Conservation (phyloP, 2,329 filamentous ascomycete genomes). For the Dactylellina parvicollis region DNA sequence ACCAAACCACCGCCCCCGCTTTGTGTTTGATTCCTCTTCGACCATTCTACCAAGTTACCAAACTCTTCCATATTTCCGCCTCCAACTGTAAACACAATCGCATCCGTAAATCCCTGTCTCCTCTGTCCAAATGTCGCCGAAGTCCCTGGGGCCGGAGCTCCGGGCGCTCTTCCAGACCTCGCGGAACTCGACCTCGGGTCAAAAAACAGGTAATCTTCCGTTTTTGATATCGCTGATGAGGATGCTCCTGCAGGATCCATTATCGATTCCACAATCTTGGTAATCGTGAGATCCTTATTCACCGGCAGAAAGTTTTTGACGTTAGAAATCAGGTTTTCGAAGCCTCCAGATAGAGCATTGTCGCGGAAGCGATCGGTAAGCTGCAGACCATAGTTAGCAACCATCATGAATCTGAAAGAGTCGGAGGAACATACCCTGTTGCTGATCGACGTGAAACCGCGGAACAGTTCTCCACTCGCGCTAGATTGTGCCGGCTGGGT, state of each 20-base stretch:
- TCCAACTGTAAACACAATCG: slow-evolving; percentile 92
- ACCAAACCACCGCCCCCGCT: slow-evolving; percentile 65
- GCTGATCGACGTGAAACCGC: slow-evolving; percentile 90
- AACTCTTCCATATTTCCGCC: slow-evolving; percentile 99
- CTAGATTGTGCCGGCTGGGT: slow-evolving; percentile 71
- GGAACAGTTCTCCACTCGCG: slow-evolving; percentile 77
- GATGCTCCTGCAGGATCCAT: slow-evolving; percentile 95
- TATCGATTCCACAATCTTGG: slow-evolving; percentile 96
- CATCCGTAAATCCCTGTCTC: slow-evolving; percentile 86
- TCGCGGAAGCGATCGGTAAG: slow-evolving; percentile 95
- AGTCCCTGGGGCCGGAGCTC: slow-evolving; percentile 63
- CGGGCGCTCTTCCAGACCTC: slow-evolving; percentile 68
- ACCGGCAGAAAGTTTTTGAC: slow-evolving; percentile 98
- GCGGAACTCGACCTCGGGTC: slow-evolving; percentile 94
- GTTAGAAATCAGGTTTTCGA: slow-evolving; percentile 91
- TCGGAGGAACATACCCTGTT: slow-evolving; percentile 68
- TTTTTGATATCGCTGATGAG: slow-evolving; percentile 92
- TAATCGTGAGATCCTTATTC: slow-evolving; percentile 93
- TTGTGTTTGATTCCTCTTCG: slow-evolving; percentile 73
- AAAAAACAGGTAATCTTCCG: slow-evolving; percentile 96
- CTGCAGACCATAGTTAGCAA: slow-evolving; percentile 18
- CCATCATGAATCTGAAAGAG: background rate
- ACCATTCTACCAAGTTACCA: slow-evolving; percentile 96
- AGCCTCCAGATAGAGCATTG: slow-evolving; percentile 80
- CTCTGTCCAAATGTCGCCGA: slow-evolving; percentile 88